phyloP scores from a whole-genome alignment of 2,329 filamentous ascomycete genomes.

The Alternaria sp. region DNA sequence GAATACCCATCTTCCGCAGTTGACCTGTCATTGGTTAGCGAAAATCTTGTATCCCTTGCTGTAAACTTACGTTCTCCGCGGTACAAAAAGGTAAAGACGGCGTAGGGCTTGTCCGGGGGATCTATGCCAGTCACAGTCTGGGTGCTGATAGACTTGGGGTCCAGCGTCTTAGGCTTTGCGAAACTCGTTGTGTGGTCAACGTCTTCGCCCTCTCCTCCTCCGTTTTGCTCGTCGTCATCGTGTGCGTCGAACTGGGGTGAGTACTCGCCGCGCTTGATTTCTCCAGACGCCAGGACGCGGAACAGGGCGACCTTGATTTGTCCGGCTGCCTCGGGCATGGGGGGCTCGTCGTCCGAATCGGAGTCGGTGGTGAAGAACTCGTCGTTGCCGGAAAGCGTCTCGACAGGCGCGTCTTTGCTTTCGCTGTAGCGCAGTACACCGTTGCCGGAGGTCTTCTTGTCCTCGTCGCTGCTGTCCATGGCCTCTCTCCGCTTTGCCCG shows the following conservation, averaged over 20 bases:
- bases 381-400: slow-evolving; percentile 74
- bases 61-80: slow-evolving; percentile 81
- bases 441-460: slow-evolving; percentile 49
- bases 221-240: slow-evolving; percentile 81
- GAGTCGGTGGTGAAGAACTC: slow-evolving; percentile 69
- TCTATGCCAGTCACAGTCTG: slow-evolving; percentile 99
- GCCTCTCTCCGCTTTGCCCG: slow-evolving; percentile 75
- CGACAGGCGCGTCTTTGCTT: slow-evolving; percentile 75
- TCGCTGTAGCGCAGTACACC: slow-evolving; percentile 80
- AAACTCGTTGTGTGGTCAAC: slow-evolving; percentile 98
- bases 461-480: slow-evolving; percentile 57
- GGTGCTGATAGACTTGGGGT: slow-evolving; percentile 96
- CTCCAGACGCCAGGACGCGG: slow-evolving; percentile 90
- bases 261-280: slow-evolving; percentile 98
- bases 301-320: slow-evolving; percentile 99
- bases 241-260: slow-evolving; percentile 97
- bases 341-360: slow-evolving; percentile 79
- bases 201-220: slow-evolving; percentile 72
- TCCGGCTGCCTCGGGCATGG: slow-evolving; percentile 86
- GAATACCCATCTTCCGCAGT: slow-evolving; percentile 93
- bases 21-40: slow-evolving; percentile 66
- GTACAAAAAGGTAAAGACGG: slow-evolving; percentile 97
- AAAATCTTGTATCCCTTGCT: not conserved
- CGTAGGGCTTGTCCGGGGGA: slow-evolving; percentile 93
- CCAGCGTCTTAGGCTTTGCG: slow-evolving; percentile 92